A percentile compares a stretch with the other conserved stretches of the same genome.
phyloP scores from a whole-genome alignment of 2,329 filamentous ascomycete genomes.

The Xylariaceae sp. region DNA sequence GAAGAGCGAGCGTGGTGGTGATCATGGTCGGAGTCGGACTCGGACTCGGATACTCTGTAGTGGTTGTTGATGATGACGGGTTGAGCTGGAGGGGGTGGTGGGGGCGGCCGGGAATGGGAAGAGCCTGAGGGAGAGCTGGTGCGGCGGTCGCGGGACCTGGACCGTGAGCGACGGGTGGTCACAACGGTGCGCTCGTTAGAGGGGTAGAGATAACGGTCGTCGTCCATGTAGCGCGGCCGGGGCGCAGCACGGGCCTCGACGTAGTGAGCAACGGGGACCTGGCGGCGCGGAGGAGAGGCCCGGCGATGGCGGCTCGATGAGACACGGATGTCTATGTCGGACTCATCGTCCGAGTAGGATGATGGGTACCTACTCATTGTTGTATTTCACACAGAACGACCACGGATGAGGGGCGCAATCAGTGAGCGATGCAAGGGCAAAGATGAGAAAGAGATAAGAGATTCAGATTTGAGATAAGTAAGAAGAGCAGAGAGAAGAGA shows the following conservation, averaged over 20 bases:
- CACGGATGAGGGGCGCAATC: too few species aligned
- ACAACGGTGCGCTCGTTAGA: slow-evolving; percentile 46
- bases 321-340: slow-evolving; percentile 52
- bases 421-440: too few species aligned
- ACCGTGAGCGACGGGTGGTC: slow-evolving; percentile 40
- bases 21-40: slow-evolving; percentile 38
- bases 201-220: slow-evolving; percentile 40
- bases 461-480: neutral
- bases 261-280: slow-evolving; percentile 39
- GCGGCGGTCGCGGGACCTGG: slow-evolving; percentile 46
- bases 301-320: slow-evolving; percentile 35
- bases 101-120: slow-evolving; percentile 13
- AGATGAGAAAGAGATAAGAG: too few species aligned
- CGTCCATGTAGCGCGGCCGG: slow-evolving; percentile 40
- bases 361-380: slow-evolving; percentile 28
- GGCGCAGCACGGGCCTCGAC: slow-evolving; percentile 39
- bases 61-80: slow-evolving; percentile 58
- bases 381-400: neutral
- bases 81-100: slow-evolving; percentile 28
- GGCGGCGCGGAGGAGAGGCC: slow-evolving; percentile 29
- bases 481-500: neutral
- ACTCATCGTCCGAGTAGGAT: slow-evolving; percentile 49
- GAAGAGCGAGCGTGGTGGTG: slow-evolving; percentile 23
- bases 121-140: slow-evolving; percentile 36
- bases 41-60: slow-evolving; percentile 39